phyloP scores from a whole-genome alignment of 805 yeast species.

The Lipomyces japonicus region DNA sequence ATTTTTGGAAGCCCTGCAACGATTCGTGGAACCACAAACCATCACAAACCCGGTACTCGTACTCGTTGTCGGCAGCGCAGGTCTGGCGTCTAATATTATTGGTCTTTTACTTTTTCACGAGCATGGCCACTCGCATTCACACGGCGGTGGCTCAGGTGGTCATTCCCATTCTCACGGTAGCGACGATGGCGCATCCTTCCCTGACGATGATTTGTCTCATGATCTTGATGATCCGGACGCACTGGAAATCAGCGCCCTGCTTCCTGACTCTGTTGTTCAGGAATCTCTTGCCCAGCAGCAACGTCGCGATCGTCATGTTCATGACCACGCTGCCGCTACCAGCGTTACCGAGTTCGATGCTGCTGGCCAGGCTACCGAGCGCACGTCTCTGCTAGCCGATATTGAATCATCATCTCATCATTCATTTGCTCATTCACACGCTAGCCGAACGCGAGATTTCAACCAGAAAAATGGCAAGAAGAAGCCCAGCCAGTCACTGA shows the following conservation, averaged over 20 bases:
- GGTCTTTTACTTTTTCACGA: constrained; percentile 90
- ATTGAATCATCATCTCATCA: constrained; percentile 31
- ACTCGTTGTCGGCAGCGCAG: constrained; percentile 75
- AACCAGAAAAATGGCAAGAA: constrained; percentile 28
- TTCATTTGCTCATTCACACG: constrained; percentile 29
- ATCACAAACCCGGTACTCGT: constrained; percentile 81
- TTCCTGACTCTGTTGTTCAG: constrained; percentile 24
- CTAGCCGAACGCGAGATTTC: background rate
- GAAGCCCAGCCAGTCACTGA: constrained; percentile 59
- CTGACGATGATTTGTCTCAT: constrained; percentile 23
- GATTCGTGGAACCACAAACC: constrained; percentile 75
- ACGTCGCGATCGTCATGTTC: constrained; percentile 3
- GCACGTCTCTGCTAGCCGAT: constrained; percentile 37
- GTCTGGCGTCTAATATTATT: constrained; percentile 73
- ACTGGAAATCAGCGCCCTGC: constrained; percentile 22
- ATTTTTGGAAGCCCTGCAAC: constrained; percentile 85
- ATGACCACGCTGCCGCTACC: background rate
- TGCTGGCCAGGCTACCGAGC: constrained; percentile 41
- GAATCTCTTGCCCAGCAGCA: constrained; percentile 15
- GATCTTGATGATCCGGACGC: constrained; percentile 15
- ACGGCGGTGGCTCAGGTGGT: constrained; percentile 42
- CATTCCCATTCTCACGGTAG: constrained; percentile 41
- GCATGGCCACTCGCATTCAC: constrained; percentile 62
- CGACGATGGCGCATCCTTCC: constrained; percentile 1
- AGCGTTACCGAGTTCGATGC: constrained; percentile 6